phyloP scores from a whole-genome alignment of 805 yeast species.

The Sugiyamaella americana region DNA sequence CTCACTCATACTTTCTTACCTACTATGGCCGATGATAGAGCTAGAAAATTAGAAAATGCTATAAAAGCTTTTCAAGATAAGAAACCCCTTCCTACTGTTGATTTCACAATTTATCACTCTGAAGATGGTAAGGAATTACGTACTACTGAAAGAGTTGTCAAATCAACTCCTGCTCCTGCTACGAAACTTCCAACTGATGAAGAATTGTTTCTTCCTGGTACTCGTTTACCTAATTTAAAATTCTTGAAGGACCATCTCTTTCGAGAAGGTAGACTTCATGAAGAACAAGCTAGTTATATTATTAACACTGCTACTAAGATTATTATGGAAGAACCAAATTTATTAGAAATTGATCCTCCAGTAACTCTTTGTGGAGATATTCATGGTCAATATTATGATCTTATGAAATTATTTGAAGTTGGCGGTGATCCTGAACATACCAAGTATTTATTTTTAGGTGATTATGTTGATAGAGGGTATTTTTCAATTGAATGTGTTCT shows the following conservation, averaged over 20 bases:
- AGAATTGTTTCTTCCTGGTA: conserved; percentile 50
- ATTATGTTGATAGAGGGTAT: conserved; percentile 91
- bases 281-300: conserved; percentile 64
- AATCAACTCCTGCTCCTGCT: conserved; percentile 62
- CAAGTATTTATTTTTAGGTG: conserved; percentile 80
- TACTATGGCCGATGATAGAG: conserved; percentile 6
- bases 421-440: conserved; percentile 84
- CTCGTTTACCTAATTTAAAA: conserved; percentile 57
- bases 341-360: conserved; percentile 81
- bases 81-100: conserved; percentile 30
- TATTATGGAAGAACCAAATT: conserved; percentile 66
- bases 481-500: conserved; percentile 70
- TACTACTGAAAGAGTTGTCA: conserved; percentile 54
- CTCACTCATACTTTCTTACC: too few species aligned
- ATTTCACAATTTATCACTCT: conserved; percentile 42
- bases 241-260: conserved; percentile 69
- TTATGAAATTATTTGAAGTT: conserved; percentile 84
- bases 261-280: conserved; percentile 73
- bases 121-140: conserved; percentile 53
- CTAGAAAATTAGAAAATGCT: conserved; percentile 29
- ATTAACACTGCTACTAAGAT: conserved; percentile 57
- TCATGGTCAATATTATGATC: conserved; percentile 93
- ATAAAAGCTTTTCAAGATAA: conserved; percentile 32
- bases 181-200: conserved; percentile 56
- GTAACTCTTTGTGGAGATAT: conserved; percentile 94